phyloP scores from a whole-genome alignment of 2,329 filamentous ascomycete species.

The Chaetomium strumarium region DNA sequence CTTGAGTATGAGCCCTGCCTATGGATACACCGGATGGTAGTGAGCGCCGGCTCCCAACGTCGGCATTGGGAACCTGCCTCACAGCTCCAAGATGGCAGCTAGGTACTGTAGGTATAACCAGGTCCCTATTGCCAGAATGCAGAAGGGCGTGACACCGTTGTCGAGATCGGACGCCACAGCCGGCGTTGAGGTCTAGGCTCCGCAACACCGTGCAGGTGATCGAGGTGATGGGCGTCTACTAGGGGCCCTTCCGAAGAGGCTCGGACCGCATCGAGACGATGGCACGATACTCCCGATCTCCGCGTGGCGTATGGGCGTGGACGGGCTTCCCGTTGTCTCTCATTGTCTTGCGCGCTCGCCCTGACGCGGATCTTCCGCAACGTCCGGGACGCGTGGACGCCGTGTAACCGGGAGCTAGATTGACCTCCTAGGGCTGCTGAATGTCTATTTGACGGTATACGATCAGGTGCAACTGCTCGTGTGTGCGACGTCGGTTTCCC shows the following conservation, averaged over 20 bases:
- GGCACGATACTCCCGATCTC: conserved; percentile 8
- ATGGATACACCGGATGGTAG: neutral
- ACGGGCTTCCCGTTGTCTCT: neutral
- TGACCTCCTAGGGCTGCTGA: neutral
- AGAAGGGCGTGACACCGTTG: conserved; percentile 11
- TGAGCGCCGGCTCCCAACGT: neutral
- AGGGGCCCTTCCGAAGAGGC: conserved; percentile 7
- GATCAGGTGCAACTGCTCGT: conserved; percentile 1
- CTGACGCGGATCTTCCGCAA: neutral
- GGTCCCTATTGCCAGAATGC: neutral
- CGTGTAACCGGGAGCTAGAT: conserved; percentile 11
- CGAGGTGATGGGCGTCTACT: neutral
- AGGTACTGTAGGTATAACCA: neutral
- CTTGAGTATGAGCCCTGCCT: neutral
- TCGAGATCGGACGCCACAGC: conserved; percentile 5
- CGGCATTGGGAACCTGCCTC: neutral
- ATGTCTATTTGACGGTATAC: conserved; percentile 20
- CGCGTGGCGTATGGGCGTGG: conserved; percentile 1
- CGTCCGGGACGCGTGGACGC: conserved; percentile 7
- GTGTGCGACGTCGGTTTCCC: conserved; percentile 3
- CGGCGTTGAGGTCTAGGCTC: neutral
- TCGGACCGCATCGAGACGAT: conserved; percentile 1
- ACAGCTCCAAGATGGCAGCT: neutral
- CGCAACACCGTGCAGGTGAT: neutral
- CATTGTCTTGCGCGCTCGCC: too few species aligned